These are phyloP conservation scores for Gentiana straminea DNA, from an alignment of 257 asterid species.

Conservation along the genomic window DNA sequence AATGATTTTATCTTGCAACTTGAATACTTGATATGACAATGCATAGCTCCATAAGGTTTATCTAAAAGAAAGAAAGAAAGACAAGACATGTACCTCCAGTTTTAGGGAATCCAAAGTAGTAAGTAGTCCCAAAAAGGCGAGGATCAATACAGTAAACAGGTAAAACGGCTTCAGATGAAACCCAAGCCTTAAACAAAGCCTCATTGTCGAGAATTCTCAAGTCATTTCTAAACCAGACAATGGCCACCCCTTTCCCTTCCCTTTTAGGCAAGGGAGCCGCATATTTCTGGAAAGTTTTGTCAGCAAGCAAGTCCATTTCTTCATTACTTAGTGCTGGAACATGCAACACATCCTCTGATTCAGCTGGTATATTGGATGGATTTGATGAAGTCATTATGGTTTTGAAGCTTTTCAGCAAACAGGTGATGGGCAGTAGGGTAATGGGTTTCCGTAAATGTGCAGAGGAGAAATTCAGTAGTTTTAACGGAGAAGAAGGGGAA, in stretches of 20 bases:
- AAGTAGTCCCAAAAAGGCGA: constrained; percentile 43
- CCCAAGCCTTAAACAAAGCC: constrained; percentile 68
- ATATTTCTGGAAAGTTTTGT: constrained; percentile 38
- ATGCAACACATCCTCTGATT: constrained; percentile 17
- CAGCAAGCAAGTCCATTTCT: constrained; percentile 48
- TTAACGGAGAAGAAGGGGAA: too few species aligned
- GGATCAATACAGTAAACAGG: constrained; percentile 93
- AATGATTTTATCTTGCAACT: too few species aligned
- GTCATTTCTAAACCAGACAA: constrained; percentile 92
- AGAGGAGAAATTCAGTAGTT: too few species aligned
- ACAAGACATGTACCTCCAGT: constrained; percentile 54
- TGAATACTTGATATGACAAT: too few species aligned
- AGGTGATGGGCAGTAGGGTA: too few species aligned
- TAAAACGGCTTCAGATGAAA: constrained; percentile 59
- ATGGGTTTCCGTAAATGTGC: neutral
- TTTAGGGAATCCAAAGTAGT: constrained; percentile 77
- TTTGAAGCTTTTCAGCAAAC: neutral
- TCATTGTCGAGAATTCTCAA: constrained; percentile 80
- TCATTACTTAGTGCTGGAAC: constrained; percentile 55
- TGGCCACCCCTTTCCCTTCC: constrained; percentile 69
- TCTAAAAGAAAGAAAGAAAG: too few species aligned
- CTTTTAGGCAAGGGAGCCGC: constrained; percentile 20
- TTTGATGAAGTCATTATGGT: constrained; percentile 13
- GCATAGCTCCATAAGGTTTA: too few species aligned
- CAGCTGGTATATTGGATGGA: constrained; percentile 26